A percentile compares a stretch with the other conserved stretches of the same genome.
Conservation (phyloP, 2,329 filamentous ascomycete species). For the Aspergillus sp. region DNA sequence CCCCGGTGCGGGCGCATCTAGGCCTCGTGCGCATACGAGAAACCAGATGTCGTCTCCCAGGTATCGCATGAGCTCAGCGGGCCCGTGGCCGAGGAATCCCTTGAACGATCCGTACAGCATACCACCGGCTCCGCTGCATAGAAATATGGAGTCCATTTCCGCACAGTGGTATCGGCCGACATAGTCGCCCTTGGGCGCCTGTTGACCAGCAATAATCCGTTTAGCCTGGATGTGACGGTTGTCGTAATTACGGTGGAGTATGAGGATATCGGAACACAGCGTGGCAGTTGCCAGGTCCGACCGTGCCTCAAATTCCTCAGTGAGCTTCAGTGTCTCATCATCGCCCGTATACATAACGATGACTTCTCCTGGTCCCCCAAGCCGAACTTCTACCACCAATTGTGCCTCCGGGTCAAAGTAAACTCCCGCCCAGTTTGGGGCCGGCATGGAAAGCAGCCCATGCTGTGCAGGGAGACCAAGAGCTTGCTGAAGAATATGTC, state of each 20-base stretch:
- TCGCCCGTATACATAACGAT: slow-evolving; percentile 29
- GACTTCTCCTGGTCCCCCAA: slow-evolving; percentile 30
- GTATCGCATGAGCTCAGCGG: slow-evolving; percentile 40
- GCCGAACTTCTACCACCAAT: slow-evolving; percentile 32
- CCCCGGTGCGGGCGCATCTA: slow-evolving; percentile 47
- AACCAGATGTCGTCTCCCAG: slow-evolving; percentile 45
- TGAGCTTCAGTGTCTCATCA: slow-evolving; percentile 17
- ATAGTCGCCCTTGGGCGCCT: slow-evolving; percentile 9
- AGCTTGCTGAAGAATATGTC: slow-evolving; percentile 31
- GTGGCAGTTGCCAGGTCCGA: not conserved
- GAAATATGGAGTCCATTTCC: slow-evolving; percentile 43
- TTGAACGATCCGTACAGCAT: slow-evolving; percentile 48
- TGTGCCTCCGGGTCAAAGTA: slow-evolving; percentile 44
- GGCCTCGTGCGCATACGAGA: slow-evolving; percentile 41
- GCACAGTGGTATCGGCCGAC: slow-evolving; percentile 39
- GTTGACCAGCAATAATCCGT: slow-evolving; percentile 21
- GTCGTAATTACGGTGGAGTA: slow-evolving; percentile 28
- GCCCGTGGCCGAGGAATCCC: slow-evolving; percentile 46
- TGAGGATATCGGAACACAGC: not conserved
- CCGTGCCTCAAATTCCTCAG: not conserved
- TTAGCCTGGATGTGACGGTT: slow-evolving; percentile 30
- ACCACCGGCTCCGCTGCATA: slow-evolving; percentile 36
- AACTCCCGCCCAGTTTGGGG: slow-evolving; percentile 35
- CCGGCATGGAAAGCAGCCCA: slow-evolving; percentile 12
- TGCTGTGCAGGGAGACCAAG: slow-evolving; percentile 26